Conservation (phyloP, 768 basidiomycete genomes). For the Leccinum obscurum region DNA sequence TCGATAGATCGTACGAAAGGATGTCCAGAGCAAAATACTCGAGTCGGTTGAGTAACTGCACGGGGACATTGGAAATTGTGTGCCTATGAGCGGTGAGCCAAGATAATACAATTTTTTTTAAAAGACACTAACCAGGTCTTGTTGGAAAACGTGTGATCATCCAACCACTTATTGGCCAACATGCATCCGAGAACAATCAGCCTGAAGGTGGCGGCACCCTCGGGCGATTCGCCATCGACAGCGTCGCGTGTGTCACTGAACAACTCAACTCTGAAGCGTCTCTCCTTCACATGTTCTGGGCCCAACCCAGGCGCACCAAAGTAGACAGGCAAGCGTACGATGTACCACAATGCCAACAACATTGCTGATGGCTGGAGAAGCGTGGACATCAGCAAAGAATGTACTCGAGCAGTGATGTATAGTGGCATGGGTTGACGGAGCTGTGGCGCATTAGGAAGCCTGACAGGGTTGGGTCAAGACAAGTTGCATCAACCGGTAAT, state of each 20-base stretch:
- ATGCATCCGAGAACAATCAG: constrained; percentile 79
- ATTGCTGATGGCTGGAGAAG: constrained; percentile 81
- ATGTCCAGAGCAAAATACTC: constrained; percentile 72
- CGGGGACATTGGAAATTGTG: constrained; percentile 74
- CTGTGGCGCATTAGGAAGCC: constrained; percentile 33
- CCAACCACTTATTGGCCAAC: constrained; percentile 87
- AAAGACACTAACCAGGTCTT: constrained; percentile 70
- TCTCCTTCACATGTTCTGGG: constrained; percentile 56
- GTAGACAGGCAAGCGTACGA: constrained; percentile 71
- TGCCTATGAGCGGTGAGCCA: constrained; percentile 51
- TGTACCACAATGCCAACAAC: constrained; percentile 80
- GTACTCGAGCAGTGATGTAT: constrained; percentile 58
- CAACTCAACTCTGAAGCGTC: constrained; percentile 62
- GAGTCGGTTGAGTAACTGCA: constrained; percentile 66
- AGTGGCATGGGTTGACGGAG: constrained; percentile 42
- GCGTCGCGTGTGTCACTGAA: constrained; percentile 48
- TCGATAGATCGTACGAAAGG: constrained; percentile 68
- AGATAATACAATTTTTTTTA: neutral
- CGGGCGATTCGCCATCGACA: constrained; percentile 48
- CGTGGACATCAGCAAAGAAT: constrained; percentile 74
- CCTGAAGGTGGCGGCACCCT: constrained; percentile 67
- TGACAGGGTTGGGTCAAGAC: constrained; percentile 15
- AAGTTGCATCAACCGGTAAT: neutral
- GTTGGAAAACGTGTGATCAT: constrained; percentile 87
- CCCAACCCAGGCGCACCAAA: constrained; percentile 54